Conservation (phyloP, 495 filamentous ascomycete species). For the Trichoderma erinaceum region DNA sequence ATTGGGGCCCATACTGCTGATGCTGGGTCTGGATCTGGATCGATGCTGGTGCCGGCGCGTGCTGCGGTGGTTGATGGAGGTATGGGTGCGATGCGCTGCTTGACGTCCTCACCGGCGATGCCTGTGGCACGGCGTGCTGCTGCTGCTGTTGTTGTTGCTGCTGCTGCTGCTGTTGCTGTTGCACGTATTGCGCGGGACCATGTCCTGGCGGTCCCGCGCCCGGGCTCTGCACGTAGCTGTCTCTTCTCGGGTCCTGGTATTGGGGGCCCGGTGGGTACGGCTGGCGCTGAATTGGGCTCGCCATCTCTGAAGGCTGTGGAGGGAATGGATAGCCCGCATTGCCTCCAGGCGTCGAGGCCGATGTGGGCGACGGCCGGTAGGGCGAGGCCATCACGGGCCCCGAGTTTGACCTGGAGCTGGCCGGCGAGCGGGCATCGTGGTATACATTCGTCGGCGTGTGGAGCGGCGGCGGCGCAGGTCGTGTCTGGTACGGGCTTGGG, state of each 20-base stretch:
- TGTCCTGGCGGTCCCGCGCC: conserved; percentile 37
- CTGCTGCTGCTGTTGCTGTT: background rate
- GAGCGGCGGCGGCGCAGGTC: conserved; percentile 45
- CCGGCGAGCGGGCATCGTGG: conserved; percentile 48
- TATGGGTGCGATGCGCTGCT: conserved; percentile 39
- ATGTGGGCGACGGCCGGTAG: conserved; percentile 45
- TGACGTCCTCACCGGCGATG: conserved; percentile 42
- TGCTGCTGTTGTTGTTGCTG: conserved; percentile 22
- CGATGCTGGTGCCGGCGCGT: conserved; percentile 52
- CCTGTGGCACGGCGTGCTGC: conserved; percentile 43
- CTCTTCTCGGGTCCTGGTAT: conserved; percentile 35
- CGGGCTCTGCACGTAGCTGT: conserved; percentile 42
- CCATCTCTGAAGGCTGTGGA: conserved; percentile 45
- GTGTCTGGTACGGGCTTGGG: conserved; percentile 34
- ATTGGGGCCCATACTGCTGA: conserved; percentile 40
- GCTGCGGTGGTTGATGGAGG: conserved; percentile 44
- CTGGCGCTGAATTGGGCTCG: conserved; percentile 44
- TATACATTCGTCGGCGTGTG: conserved; percentile 41
- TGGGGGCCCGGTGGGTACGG: conserved; percentile 36
- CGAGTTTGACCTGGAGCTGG: conserved; percentile 34
- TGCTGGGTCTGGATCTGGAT: conserved; percentile 50
- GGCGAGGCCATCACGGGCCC: conserved; percentile 38
- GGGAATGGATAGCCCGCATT: conserved; percentile 51
- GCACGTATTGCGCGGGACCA: conserved; percentile 35
- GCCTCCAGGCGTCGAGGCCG: conserved; percentile 32